Base-by-base conservation (phyloP, 2,329 filamentous ascomycete species). In the Verticillium nonalfalfae region DNA sequence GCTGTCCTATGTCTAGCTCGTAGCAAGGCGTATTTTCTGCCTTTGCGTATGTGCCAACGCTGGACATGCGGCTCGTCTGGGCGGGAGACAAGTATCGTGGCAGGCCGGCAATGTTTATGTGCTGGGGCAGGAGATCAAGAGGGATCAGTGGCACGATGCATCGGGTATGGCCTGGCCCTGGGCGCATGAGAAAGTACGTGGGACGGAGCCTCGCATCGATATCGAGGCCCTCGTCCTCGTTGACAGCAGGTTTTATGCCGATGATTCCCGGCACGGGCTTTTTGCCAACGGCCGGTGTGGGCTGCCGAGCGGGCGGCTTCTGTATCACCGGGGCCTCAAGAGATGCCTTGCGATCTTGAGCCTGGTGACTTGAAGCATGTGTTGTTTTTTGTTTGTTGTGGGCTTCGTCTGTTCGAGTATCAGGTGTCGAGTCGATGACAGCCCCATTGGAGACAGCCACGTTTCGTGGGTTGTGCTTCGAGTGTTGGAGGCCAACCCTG, bases 141-240 rank as follows among this genome's bases (percentile, higher is more conserved):
- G 82, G 76, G n/a, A 85, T 74, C n/a, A 85, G 75, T 7, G 83
- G 83, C 1, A 85, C 81, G 3, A 81, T 74, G 7, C 70, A 68
- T 3, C 73, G 74, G 74, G 1, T 18, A 54, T 7, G 33, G 18
- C 33, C 39, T 13, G 61, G 59, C 40, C 15, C 31, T 15, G 58
- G 33, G n/a, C 39, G 75, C 61, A 78, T 71, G 40, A 82, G 63
- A 68, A 79, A 81, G 67, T 78, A 73, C 9, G 66, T 67, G 3
- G 71, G 72, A 3, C 63, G 61, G 18, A 69, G 63, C 60, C 18
- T 5, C 10, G 45, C 15, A 7, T 50, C n/a, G 9, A 50, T 21
- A 26, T 50, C 18, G 18, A 50, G n/a, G n/a, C 45, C 18, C 7
- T 13, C 45, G 7, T 21, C 45, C 18, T 9, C 15, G 13, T n/a